Evolutionary conservation across 108 stramenopile species (phyloP).

Genomic region (Nitzschia sp.): DNA sequence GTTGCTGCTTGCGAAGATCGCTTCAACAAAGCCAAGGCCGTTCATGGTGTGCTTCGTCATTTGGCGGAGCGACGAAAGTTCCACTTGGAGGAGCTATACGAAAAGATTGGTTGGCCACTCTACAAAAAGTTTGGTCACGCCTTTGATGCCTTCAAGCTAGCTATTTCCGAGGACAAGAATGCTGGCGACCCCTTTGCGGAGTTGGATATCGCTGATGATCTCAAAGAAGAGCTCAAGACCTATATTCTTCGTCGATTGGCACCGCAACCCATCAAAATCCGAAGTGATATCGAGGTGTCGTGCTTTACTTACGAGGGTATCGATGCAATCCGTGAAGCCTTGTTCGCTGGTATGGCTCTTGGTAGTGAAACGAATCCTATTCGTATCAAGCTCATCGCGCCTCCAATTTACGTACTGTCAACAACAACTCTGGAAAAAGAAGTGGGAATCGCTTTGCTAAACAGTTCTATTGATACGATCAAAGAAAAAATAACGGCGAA

Average conservation of each 20-base stretch:
- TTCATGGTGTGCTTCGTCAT: slow-evolving; percentile 95
- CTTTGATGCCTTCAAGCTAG: slow-evolving; percentile 97
- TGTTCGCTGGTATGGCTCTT: slow-evolving; percentile 92
- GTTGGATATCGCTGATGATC: slow-evolving; percentile 67
- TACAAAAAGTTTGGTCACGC: slow-evolving; percentile 97
- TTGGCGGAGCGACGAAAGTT: slow-evolving; percentile 91
- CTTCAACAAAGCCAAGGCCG: slow-evolving; percentile 97
- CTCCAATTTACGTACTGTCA: slow-evolving; percentile 95
- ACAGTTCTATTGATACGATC: slow-evolving; percentile 89
- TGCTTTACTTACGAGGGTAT: slow-evolving; percentile 99
- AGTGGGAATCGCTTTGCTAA: slow-evolving; percentile 89
- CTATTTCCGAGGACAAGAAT: slow-evolving; percentile 82
- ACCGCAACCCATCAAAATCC: slow-evolving; percentile 98
- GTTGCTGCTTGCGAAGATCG: slow-evolving; percentile 96
- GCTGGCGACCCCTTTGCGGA: slow-evolving; percentile 77
- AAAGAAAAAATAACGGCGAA: slow-evolving; percentile 78
- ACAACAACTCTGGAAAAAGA: slow-evolving; percentile 98
- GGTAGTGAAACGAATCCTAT: slow-evolving; percentile 78
- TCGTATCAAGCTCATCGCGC: slow-evolving; percentile 97
- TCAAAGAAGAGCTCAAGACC: slow-evolving; percentile 82
- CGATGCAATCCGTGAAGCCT: slow-evolving; percentile 96
- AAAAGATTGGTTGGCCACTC: slow-evolving; percentile 97
- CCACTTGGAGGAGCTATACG: slow-evolving; percentile 92
- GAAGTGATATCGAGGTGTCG: slow-evolving; percentile 97
- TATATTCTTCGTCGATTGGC: slow-evolving; percentile 91